Percentiles rank a stretch among this genome's conserved stretches.
phyloP scores from a whole-genome alignment of 176 grass and related monocot genomes.

The Avena atlantica region DNA sequence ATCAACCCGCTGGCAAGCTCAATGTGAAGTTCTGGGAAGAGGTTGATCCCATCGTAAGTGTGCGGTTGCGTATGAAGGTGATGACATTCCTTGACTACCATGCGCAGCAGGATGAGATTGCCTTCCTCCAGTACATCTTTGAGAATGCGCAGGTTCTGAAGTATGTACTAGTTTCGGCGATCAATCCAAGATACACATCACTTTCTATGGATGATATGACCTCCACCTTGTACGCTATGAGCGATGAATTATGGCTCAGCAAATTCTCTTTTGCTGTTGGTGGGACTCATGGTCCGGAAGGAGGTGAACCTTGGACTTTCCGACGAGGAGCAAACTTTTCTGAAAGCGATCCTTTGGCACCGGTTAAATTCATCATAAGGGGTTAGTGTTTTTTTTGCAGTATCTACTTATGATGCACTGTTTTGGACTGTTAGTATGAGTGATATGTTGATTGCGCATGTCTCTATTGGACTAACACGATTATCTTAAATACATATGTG shows the following conservation, averaged over 20 bases:
- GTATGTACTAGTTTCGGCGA: neutral
- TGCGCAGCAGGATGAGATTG: constrained; percentile 7
- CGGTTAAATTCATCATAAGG: neutral
- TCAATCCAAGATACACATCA: neutral
- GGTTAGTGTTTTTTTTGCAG: neutral
- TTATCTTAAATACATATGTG: neutral
- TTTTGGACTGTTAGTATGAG: neutral
- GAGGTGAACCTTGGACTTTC: neutral
- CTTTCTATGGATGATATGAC: neutral
- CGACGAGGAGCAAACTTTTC: neutral
- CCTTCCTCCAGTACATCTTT: constrained; percentile 30
- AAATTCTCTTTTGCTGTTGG: neutral
- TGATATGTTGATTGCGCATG: neutral
- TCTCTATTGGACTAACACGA: neutral
- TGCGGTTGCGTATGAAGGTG: neutral
- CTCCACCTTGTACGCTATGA: neutral
- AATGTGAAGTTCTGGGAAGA: constrained; percentile 13
- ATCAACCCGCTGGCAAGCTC: neutral
- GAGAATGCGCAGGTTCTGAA: neutral
- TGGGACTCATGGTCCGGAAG: constrained; percentile 8
- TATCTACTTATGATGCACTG: neutral
- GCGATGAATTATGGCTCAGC: neutral
- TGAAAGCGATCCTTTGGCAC: neutral
- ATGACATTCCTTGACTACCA: neutral
- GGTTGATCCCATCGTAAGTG: neutral